Conservation (phyloP, 331 rosid species). For the Quercus lobata region DNA sequence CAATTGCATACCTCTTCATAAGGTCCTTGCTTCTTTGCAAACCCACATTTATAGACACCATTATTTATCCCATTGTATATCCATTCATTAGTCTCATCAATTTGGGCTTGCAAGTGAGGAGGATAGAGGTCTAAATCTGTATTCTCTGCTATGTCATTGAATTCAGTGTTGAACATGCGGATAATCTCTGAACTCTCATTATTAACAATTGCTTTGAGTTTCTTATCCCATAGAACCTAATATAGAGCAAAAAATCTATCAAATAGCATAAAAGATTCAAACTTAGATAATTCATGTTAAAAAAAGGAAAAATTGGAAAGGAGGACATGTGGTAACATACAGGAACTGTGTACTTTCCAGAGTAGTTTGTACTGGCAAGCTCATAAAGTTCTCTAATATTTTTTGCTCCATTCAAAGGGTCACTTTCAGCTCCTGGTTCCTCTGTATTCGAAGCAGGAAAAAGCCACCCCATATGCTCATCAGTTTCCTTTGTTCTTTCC, state of each 20-base stretch:
- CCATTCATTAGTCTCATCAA: constrained; percentile 56
- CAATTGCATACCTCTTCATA: constrained; percentile 50
- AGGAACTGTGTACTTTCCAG: constrained; percentile 85
- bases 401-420: constrained; percentile 71
- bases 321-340: constrained; percentile 33
- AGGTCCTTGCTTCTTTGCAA: constrained; percentile 79
- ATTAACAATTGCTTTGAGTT: constrained; percentile 76
- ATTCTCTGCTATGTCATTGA: constrained; percentile 69
- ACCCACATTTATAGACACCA: constrained; percentile 90
- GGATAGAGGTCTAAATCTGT: constrained; percentile 65
- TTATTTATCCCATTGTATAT: constrained; percentile 62
- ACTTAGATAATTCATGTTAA: background rate
- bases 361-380: constrained; percentile 71
- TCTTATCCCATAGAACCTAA: constrained; percentile 95
- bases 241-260: constrained; percentile 6
- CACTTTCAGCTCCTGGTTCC: constrained; percentile 87
- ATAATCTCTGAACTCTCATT: constrained; percentile 92
- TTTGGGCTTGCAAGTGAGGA: constrained; percentile 36
- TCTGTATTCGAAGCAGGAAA: constrained; percentile 62
- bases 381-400: constrained; percentile 80
- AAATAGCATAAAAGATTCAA: background rate
- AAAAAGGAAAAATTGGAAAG: background rate
- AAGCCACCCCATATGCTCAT: constrained; percentile 81
- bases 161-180: constrained; percentile 81
- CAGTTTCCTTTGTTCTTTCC: constrained; percentile 74